Base-by-base conservation (phyloP, 139 green algal genomes). In the Choricystis sp. region DNA sequence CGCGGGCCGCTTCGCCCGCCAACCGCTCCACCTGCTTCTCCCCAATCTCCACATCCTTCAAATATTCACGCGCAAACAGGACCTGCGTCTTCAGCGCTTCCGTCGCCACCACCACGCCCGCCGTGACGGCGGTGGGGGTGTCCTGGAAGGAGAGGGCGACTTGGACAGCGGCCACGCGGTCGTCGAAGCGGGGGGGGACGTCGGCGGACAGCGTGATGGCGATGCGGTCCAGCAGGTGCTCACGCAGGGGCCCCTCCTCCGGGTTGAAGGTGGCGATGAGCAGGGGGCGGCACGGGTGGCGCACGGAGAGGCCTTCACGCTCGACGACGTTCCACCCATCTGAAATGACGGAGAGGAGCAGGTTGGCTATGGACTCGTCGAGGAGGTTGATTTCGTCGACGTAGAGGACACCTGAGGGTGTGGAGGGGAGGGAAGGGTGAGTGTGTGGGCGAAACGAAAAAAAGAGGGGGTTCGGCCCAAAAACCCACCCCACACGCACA, bases 201-300 rank as follows among this genome's bases (percentile, higher is more conserved):
- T 93, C 89, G 0, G 83, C 86, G 21, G 59, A 83, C 24, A 99
- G 83, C 1, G 78, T 90, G 71, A 99, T 86, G 30, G 93, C 87
- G 52, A 99, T 93, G 73, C 93, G 85, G 82, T 99, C 93, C 62
- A 98, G 79, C 62, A 99, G 81, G 83, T 99, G 93, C 80, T 99
- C 91, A 16, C 93, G 72, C 62, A 99, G 73, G 22, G 75, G 61
- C 1, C 93, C 93, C 79, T 95, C 87, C 79, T 99, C 93, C 20
- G 93, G 93, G 77, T 99, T 99, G 81, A 91, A 99, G 0, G 93
- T 99, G 9, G 91, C 89, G 57, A 99, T 96, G 57, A 99, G 76
- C 66, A 99, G 81, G 55, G 93, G 93, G 20, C 68, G 69, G 85
- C 92, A 95, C 49, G 82, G 89, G 84, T 99, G 93, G 30, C 73